phyloP scores from a whole-genome alignment of 1,284 basidiomycete genomes.

The Cutaneotrichosporon spelunceum region DNA sequence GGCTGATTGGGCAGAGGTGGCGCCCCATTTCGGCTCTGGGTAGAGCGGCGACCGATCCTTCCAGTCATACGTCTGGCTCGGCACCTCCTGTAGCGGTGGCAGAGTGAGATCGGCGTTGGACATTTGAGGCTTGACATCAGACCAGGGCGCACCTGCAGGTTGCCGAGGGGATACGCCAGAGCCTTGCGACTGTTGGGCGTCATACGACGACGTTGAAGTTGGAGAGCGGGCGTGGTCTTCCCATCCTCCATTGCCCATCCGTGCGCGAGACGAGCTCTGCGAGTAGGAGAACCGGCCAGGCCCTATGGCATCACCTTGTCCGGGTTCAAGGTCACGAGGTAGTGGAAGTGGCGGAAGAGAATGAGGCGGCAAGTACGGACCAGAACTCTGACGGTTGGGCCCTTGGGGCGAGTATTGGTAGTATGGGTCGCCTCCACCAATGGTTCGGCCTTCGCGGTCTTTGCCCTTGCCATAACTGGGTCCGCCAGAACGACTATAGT shows the following conservation, averaged over 20 bases:
- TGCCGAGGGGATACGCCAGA: constrained; percentile 14
- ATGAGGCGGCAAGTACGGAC: constrained; percentile 6
- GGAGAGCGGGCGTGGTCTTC: constrained; percentile 17
- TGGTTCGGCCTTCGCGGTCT: constrained; percentile 13
- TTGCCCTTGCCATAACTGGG: constrained; percentile 7
- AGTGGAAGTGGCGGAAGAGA: constrained; percentile 3
- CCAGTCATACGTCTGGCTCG: constrained; percentile 17
- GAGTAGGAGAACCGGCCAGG: constrained; percentile 10
- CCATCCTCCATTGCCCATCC: constrained; percentile 9
- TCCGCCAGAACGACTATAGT: constrained; percentile 10
- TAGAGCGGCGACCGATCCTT: constrained; percentile 12
- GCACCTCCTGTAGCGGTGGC: constrained; percentile 19
- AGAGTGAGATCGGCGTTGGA: constrained; percentile 13
- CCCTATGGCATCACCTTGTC: constrained; percentile 1
- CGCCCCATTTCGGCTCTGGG: constrained; percentile 14
- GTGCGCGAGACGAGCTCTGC: background rate
- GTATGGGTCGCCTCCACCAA: constrained; percentile 12
- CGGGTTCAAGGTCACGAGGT: constrained; percentile 14
- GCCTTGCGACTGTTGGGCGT: constrained; percentile 16
- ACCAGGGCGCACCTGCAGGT: background rate
- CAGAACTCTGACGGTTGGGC: constrained; percentile 3
- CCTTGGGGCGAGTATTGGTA: constrained; percentile 14
- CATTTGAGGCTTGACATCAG: constrained; percentile 1
- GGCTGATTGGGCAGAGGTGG: constrained; percentile 3
- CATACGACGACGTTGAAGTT: constrained; percentile 18